phyloP scores from a whole-genome alignment of 78 protist species.

The Dictyostelium purpureum region DNA sequence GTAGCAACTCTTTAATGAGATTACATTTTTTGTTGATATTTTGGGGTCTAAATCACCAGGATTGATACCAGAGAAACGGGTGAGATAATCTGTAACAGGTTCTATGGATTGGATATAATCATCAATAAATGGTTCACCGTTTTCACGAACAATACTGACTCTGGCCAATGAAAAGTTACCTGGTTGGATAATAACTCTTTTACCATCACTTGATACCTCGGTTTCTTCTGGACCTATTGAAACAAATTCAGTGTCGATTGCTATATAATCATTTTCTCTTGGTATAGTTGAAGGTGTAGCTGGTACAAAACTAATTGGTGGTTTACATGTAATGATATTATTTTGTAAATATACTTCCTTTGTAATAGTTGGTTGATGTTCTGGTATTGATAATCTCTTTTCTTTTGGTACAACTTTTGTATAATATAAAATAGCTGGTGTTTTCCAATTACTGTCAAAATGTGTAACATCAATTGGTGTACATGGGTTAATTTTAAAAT shows the following conservation, averaged over 20 bases:
- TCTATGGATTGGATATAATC: constrained; percentile 87
- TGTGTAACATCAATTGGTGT: constrained; percentile 59
- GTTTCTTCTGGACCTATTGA: constrained; percentile 85
- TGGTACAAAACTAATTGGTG: constrained; percentile 43
- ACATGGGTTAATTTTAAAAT: constrained; percentile 53
- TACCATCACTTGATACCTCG: constrained; percentile 77
- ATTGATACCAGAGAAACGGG: constrained; percentile 91
- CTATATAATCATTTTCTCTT: constrained; percentile 54
- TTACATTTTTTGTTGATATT: constrained; percentile 63
- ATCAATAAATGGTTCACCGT: constrained; percentile 90
- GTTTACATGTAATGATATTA: constrained; percentile 38
- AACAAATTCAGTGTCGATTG: constrained; percentile 94
- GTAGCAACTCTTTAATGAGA: constrained; percentile 85
- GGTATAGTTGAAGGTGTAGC: constrained; percentile 50
- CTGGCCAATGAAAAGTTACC: constrained; percentile 86
- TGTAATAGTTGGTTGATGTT: constrained; percentile 32
- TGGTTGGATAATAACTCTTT: constrained; percentile 78
- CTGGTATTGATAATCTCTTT: neutral
- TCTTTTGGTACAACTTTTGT: constrained; percentile 7
- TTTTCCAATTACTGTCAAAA: constrained; percentile 72
- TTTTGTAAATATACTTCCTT: constrained; percentile 54
- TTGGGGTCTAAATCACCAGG: constrained; percentile 92
- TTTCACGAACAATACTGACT: constrained; percentile 72
- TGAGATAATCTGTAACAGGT: constrained; percentile 90
- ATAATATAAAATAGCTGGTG: constrained; percentile 38